Evolutionary conservation across 148 eudicot species (phyloP).

Genomic region (Silene latifolia): DNA sequence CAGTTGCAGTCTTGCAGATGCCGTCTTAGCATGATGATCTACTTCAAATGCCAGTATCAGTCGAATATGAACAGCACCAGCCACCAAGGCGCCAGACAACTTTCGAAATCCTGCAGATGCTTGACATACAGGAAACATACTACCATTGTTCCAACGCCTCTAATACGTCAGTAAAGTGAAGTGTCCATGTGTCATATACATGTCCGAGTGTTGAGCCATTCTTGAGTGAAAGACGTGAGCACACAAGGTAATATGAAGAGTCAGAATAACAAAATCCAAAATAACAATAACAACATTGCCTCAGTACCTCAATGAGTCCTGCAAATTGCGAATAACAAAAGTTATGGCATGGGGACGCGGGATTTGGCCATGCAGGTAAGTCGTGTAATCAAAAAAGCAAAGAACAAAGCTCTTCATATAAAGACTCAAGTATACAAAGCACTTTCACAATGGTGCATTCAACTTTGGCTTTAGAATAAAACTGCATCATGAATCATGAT

Average conservation of each 20-base stretch:
- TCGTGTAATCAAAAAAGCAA: constrained; percentile 2
- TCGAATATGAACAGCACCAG: constrained; percentile 17
- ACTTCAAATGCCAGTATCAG: not conserved
- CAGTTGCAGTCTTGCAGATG: constrained; percentile 18
- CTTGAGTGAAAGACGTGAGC: no score
- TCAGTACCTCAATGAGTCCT: no score
- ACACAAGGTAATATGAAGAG: no score
- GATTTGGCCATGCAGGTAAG: not conserved
- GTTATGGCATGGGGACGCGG: no score
- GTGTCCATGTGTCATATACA: not conserved
- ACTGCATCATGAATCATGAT: constrained; percentile 14
- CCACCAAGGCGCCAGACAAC: not conserved
- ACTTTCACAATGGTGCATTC: constrained; percentile 3
- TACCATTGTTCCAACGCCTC: not conserved
- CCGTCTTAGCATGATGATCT: not conserved
- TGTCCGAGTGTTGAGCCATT: no score
- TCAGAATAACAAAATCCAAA: no score
- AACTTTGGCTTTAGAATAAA: constrained; percentile 10
- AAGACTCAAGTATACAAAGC: constrained; percentile 9
- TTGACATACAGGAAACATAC: constrained; percentile 16
- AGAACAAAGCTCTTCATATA: constrained; percentile 11
- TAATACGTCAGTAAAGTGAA: not conserved
- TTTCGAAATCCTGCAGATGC: not conserved
- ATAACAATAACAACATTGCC: no score
- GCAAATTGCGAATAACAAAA: no score